Conservation (phyloP, 768 basidiomycete species). For the Suillus brevipes region DNA sequence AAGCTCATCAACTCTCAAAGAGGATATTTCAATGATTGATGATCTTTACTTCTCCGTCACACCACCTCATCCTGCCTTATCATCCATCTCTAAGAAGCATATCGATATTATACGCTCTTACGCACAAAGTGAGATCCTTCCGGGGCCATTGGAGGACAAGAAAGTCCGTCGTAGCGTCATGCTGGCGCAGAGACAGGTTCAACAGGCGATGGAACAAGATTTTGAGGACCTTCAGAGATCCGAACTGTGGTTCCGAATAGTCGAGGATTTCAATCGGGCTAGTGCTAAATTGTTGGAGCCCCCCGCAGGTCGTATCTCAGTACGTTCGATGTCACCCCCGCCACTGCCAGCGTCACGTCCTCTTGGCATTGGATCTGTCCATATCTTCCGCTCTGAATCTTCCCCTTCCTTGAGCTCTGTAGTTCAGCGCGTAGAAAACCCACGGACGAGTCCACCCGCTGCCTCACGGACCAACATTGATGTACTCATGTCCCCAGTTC, state of each 20-base stretch:
- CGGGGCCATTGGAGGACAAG: conserved; percentile 42
- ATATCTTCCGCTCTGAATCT: conserved; percentile 38
- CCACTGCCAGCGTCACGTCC: conserved; percentile 17
- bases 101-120: conserved; percentile 70
- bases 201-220: conserved; percentile 88
- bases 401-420: conserved; percentile 31
- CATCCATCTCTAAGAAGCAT: conserved; percentile 68
- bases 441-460: conserved; percentile 19
- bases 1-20: conserved; percentile 63
- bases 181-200: conserved; percentile 81
- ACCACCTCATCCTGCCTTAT: conserved; percentile 56
- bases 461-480: conserved; percentile 58
- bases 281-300: conserved; percentile 12
- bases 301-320: conserved; percentile 4
- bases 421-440: conserved; percentile 20
- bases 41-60: conserved; percentile 78
- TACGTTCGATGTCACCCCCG: conserved; percentile 14
- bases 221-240: conserved; percentile 87
- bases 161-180: conserved; percentile 79
- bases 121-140: conserved; percentile 48
- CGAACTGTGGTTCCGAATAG: conserved; percentile 90
- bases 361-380: conserved; percentile 14
- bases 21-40: conserved; percentile 89
- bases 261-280: conserved; percentile 60
- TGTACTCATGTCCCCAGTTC: conserved; percentile 75